A percentile compares a stretch with the other conserved stretches of the same genome.
These are phyloP conservation scores for Closterium sp. DNA, from an alignment of 139 green algal genomes.

Conservation along the genomic window DNA sequence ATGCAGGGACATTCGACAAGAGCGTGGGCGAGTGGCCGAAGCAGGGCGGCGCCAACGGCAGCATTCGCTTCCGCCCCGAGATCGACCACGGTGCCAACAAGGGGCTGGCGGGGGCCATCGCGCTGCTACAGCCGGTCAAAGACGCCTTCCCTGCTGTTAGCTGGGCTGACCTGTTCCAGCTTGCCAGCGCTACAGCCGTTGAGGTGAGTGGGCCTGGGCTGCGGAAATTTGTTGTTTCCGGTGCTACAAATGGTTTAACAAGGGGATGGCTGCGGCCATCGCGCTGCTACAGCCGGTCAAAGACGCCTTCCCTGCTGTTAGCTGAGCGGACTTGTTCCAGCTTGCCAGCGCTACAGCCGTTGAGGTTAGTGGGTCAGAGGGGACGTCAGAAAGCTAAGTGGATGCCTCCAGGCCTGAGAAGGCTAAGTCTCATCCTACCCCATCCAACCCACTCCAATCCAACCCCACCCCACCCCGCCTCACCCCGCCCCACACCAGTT, in stretches of 20 bases:
- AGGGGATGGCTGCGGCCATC: conserved; percentile 27
- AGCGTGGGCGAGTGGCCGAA: conserved; percentile 38
- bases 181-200: conserved; percentile 47
- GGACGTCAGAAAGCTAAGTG: conserved; percentile 76
- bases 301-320: no score
- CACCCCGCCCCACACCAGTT: conserved; percentile 51
- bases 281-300: conserved; percentile 52
- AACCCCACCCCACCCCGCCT: no score
- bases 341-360: conserved; percentile 79
- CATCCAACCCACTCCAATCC: no score
- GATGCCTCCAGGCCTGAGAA: conserved; percentile 62
- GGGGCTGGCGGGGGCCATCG: conserved; percentile 40
- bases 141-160: conserved; percentile 48
- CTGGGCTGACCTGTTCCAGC: conserved; percentile 51
- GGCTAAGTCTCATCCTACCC: no score
- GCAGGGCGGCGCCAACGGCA: conserved; percentile 42
- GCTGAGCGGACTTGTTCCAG: not conserved
- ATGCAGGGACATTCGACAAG: conserved; percentile 56
- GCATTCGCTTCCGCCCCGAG: conserved; percentile 51
- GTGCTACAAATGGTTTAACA: no score
- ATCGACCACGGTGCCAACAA: conserved; percentile 44
- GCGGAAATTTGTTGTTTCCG: no score
- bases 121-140: conserved; percentile 53
- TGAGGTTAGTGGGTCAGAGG: conserved; percentile 72
- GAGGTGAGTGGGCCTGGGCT: conserved; percentile 28